Evolutionary conservation across 2,329 filamentous ascomycete genomes (phyloP).

Genomic region (Rutstroemia sp.): DNA sequence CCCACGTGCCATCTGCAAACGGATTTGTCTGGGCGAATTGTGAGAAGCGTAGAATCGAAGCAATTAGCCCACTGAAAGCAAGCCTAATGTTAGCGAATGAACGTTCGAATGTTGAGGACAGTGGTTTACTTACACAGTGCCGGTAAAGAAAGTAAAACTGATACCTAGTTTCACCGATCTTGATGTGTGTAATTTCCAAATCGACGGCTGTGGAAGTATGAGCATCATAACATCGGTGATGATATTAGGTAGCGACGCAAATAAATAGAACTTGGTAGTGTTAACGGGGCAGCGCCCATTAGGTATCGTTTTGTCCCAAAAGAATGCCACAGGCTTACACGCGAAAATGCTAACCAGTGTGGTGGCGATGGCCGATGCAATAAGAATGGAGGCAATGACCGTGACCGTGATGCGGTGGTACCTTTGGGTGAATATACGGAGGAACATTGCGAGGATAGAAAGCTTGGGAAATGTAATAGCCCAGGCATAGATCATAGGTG

Average conservation of each 20-base stretch:
- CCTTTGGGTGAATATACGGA: background rate
- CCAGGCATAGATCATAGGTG: background rate
- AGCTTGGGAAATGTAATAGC: conserved; percentile 1
- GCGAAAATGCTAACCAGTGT: no score
- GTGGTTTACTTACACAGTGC: background rate
- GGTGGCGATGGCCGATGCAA: no score
- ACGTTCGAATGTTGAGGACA: background rate
- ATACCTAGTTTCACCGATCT: background rate
- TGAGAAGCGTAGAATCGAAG: no score
- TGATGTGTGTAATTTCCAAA: background rate
- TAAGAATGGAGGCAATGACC: background rate
- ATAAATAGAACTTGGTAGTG: no score
- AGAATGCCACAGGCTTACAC: no score
- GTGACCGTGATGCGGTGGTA: background rate
- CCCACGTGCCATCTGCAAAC: no score
- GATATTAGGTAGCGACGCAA: background rate
- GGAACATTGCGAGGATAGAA: background rate
- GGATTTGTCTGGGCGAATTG: no score
- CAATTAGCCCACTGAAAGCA: background rate
- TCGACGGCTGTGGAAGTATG: background rate
- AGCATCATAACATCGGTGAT: background rate
- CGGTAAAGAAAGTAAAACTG: background rate
- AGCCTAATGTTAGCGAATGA: background rate
- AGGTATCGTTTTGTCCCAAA: no score
- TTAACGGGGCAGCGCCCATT: no score